A percentile compares a stretch with the other conserved stretches of the same genome.
Evolutionary conservation across 2,329 filamentous ascomycete genomes (phyloP).

Genomic region (Didymella sp.): DNA sequence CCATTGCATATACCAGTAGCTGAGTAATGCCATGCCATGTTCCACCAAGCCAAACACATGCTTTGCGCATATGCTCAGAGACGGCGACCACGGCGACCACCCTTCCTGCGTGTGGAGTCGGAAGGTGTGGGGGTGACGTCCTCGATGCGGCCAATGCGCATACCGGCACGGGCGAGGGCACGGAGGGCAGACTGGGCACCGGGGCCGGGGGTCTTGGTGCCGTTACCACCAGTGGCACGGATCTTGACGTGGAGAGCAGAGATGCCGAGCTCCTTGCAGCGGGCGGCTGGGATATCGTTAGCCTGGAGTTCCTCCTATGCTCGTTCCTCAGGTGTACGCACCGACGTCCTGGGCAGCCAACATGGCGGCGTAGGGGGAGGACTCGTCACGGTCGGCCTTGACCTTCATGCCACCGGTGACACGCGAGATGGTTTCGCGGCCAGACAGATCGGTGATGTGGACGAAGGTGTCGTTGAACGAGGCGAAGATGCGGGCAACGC

Average conservation of each 20-base stretch:
- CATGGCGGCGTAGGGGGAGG: conserved; percentile 99
- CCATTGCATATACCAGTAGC: conserved; percentile 24
- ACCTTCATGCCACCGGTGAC: conserved; percentile 99
- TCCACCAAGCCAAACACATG: conserved; percentile 47
- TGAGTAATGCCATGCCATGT: conserved; percentile 40
- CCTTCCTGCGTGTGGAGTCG: conserved; percentile 99
- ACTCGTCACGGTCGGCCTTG: conserved; percentile 95
- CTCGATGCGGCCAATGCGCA: conserved; percentile 99
- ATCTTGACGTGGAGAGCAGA: conserved; percentile 99
- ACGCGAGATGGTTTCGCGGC: conserved; percentile 99
- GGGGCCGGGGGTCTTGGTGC: conserved; percentile 99
- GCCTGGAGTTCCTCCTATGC: background rate
- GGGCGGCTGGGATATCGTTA: conserved; percentile 64
- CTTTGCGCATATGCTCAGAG: conserved; percentile 71
- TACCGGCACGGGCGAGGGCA: conserved; percentile 97
- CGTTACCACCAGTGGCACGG: conserved; percentile 99
- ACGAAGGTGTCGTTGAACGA: conserved; percentile 74
- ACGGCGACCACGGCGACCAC: conserved; percentile 99
- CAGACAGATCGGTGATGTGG: conserved; percentile 98
- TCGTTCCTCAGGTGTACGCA: conserved; percentile 28
- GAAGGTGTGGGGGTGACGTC: conserved; percentile 99
- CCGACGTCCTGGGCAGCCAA: conserved; percentile 91
- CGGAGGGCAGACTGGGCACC: conserved; percentile 99
- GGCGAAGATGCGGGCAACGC: conserved; percentile 97
- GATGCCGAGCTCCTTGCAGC: conserved; percentile 85